Conservation (phyloP, 129 eudicot genomes). For the Cynara cardunculus region DNA sequence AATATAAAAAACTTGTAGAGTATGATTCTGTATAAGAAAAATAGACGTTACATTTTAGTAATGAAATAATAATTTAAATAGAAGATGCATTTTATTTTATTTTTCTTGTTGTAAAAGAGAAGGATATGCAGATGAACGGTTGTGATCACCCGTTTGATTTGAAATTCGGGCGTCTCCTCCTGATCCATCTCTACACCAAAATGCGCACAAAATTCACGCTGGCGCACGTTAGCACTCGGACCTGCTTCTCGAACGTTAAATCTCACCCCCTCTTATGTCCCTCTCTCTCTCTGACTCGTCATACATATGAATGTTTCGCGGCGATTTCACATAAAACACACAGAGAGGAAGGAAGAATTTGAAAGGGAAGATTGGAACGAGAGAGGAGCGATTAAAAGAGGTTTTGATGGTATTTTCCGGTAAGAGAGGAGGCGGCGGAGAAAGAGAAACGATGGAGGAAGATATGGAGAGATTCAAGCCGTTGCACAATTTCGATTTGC, state of each 20-base stretch:
- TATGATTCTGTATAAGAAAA: background rate
- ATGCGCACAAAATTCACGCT: constrained; percentile 15
- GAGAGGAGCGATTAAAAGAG: constrained; percentile 1
- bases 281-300: background rate
- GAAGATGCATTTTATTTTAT: background rate
- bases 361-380: background rate
- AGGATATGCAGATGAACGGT: constrained; percentile 13
- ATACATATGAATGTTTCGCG: constrained; percentile 36
- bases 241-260: constrained; percentile 45
- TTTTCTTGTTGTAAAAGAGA: background rate
- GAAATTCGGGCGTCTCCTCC: constrained; percentile 20
- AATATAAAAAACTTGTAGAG: too few species aligned
- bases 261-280: constrained; percentile 17
- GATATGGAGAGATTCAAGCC: constrained; percentile 50
- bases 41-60: background rate
- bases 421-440: constrained; percentile 7
- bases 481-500: constrained; percentile 65
- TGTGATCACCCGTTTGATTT: constrained; percentile 9
- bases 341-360: too few species aligned
- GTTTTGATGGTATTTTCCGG: constrained; percentile 25
- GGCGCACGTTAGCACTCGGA: constrained; percentile 23
- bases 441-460: constrained; percentile 13
- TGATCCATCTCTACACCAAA: constrained; percentile 13
- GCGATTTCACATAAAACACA: constrained; percentile 31
- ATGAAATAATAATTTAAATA: background rate